Percentiles rank a stretch among this genome's conserved stretches.
These are phyloP conservation scores for Leucocoprinus sp. DNA, from an alignment of 768 basidiomycete species.

Conservation along the genomic window DNA sequence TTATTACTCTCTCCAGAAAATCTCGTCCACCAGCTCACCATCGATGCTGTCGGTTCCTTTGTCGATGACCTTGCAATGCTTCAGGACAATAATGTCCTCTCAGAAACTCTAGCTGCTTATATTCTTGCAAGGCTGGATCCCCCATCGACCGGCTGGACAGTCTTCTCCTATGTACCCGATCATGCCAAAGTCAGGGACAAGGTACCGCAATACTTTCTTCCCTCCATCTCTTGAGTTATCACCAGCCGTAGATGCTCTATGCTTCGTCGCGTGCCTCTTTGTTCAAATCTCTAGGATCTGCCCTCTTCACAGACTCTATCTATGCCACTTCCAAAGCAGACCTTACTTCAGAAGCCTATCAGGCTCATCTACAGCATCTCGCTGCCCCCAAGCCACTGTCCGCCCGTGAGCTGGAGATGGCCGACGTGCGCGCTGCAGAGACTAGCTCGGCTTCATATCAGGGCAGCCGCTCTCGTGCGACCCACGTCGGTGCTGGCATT, in stretches of 20 bases:
- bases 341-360: conserved; percentile 61
- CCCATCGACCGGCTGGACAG: conserved; percentile 59
- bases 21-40: conserved; percentile 50
- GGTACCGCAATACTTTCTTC: conserved; percentile 29
- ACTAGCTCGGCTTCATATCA: conserved; percentile 40
- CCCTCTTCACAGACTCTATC: conserved; percentile 62
- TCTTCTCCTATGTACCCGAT: conserved; percentile 78
- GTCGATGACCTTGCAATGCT: conserved; percentile 54
- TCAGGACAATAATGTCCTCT: conserved; percentile 40
- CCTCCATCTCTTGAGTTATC: not conserved
- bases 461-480: conserved; percentile 47
- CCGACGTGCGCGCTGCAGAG: conserved; percentile 70
- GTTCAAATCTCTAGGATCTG: conserved; percentile 66
- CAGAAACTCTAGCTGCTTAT: conserved; percentile 65
- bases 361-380: conserved; percentile 60
- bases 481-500: conserved; percentile 50
- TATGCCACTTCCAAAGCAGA: conserved; percentile 72
- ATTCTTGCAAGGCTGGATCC: conserved; percentile 59
- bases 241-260: conserved; percentile 60
- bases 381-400: conserved; percentile 79
- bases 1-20: conserved; percentile 40
- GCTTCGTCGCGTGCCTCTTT: conserved; percentile 69
- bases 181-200: conserved; percentile 74
- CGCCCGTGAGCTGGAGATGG: conserved; percentile 74
- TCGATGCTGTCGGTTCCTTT: conserved; percentile 43